phyloP scores from a whole-genome alignment of 306 rosid genomes.

The Senna tora region DNA sequence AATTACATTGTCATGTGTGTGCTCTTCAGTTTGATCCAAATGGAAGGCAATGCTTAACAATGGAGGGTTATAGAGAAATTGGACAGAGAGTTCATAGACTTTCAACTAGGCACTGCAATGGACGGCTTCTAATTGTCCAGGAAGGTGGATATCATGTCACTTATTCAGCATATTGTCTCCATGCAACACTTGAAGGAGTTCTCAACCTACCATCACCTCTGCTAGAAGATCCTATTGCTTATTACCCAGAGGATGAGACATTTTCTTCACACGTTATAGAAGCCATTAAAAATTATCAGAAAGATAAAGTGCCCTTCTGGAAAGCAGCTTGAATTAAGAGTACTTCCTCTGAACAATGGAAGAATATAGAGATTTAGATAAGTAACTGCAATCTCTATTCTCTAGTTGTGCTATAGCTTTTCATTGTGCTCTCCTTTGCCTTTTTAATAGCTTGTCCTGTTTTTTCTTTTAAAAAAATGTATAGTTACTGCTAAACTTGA shows the following conservation, averaged over 20 bases:
- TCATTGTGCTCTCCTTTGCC: not conserved
- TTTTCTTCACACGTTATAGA: slow-evolving; percentile 61
- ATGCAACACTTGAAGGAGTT: slow-evolving; percentile 90
- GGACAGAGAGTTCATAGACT: slow-evolving; percentile 53
- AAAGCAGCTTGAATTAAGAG: slow-evolving; percentile 37
- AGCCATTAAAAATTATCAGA: slow-evolving; percentile 55
- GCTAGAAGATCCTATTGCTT: slow-evolving; percentile 64
- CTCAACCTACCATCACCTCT: slow-evolving; percentile 65
- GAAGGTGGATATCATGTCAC: slow-evolving; percentile 97
- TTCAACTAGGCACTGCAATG: slow-evolving; percentile 49
- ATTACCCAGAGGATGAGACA: slow-evolving; percentile 78
- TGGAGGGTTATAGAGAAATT: slow-evolving; percentile 78
- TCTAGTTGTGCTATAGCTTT: not conserved
- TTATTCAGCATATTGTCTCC: slow-evolving; percentile 90
- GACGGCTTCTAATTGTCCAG: slow-evolving; percentile 76
- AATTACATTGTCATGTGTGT: slow-evolving; percentile 22
- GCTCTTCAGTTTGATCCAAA: slow-evolving; percentile 83
- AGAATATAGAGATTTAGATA: not conserved
- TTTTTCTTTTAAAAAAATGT: not conserved
- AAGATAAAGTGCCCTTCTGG: slow-evolving; percentile 52
- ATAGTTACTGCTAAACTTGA: not conserved
- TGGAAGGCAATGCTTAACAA: slow-evolving; percentile 95
- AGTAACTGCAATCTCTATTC: not conserved
- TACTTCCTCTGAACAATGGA: slow-evolving; percentile 15
- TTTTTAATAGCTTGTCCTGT: not conserved